Percentiles rank a stretch among this genome's conserved stretches.
phyloP scores from a whole-genome alignment of 495 filamentous ascomycete genomes.

The Hypoxylon intermedium region DNA sequence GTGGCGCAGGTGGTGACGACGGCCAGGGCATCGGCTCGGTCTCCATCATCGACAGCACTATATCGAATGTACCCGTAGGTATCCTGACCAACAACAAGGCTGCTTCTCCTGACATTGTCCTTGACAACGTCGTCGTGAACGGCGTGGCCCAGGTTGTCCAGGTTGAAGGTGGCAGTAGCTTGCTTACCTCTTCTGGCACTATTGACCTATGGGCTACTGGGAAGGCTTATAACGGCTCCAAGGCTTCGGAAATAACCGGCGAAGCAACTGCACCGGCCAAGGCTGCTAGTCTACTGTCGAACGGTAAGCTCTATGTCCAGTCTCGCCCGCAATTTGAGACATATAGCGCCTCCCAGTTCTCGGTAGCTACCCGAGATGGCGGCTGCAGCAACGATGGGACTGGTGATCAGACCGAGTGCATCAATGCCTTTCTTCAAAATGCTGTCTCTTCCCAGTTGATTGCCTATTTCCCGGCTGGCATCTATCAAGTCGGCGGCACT shows the following conservation, averaged over 20 bases:
- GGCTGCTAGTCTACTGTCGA: background rate
- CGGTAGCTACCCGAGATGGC: background rate
- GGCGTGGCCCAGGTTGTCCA: background rate
- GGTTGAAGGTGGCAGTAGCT: background rate
- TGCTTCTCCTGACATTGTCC: background rate
- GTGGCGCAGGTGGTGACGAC: conserved; percentile 47
- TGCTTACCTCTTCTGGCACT: background rate
- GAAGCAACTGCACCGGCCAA: background rate
- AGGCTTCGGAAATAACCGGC: background rate
- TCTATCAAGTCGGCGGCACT: conserved; percentile 42
- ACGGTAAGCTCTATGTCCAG: background rate
- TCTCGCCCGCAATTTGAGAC: too few relatives aligned
- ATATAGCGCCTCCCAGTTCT: background rate
- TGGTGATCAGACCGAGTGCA: conserved; percentile 12
- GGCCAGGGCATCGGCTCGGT: conserved; percentile 72
- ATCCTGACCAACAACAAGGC: background rate
- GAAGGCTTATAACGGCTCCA: background rate
- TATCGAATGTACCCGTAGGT: background rate
- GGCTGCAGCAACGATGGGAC: conserved; percentile 8
- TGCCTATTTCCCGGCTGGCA: conserved; percentile 41
- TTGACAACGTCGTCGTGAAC: background rate
- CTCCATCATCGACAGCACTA: conserved; percentile 60
- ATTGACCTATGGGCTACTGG: background rate
- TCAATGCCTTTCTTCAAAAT: conserved; percentile 3
- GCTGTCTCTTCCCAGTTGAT: background rate